Conservation (phyloP, 495 filamentous ascomycete genomes). For the Hypoxylon perforatum region DNA sequence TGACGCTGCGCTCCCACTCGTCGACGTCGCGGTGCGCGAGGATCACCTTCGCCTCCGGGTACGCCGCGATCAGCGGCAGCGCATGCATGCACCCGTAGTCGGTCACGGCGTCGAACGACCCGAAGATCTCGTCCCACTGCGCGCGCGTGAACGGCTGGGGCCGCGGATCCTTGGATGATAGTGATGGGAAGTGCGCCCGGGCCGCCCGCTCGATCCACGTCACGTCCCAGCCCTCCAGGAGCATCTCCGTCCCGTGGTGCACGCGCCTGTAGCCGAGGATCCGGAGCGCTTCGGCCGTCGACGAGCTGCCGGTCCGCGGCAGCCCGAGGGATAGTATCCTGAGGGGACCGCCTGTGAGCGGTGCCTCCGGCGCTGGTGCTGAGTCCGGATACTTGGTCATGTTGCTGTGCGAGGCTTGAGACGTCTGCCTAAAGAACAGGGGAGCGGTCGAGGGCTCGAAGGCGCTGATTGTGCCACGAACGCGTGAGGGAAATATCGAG, state of each 20-base stretch:
- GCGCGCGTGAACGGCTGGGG: conserved; percentile 15
- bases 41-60: conserved; percentile 60
- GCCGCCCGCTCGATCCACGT: conserved; percentile 24
- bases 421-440: no score
- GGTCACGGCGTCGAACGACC: conserved; percentile 52
- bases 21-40: conserved; percentile 50
- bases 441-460: no score
- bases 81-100: conserved; percentile 50
- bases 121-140: conserved; percentile 57
- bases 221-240: not conserved
- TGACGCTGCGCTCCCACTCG: conserved; percentile 47
- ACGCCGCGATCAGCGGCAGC: conserved; percentile 52
- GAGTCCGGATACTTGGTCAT: no score
- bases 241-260: not conserved
- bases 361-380: no score
- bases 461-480: no score
- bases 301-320: conserved; percentile 2
- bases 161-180: not conserved
- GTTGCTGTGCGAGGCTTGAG: no score
- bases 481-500: no score
- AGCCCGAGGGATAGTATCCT: conserved; percentile 7
- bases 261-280: not conserved
- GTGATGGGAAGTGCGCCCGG: conserved; percentile 28
- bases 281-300: not conserved
- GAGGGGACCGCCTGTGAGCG: not conserved